Evolutionary conservation across 805 yeast species (phyloP).

Genomic region (Scheffersomyces stipitis): DNA sequence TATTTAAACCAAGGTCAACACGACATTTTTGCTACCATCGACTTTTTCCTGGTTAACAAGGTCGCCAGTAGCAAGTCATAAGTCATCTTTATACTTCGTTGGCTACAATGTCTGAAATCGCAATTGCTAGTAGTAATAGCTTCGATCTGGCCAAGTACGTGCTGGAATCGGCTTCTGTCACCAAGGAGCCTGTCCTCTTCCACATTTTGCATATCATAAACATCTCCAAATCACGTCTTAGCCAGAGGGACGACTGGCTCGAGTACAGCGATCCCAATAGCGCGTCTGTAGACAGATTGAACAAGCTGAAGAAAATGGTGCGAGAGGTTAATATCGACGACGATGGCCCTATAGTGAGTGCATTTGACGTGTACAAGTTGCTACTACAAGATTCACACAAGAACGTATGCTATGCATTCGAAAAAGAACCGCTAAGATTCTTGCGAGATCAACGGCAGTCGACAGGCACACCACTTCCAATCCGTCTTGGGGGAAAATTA

Average conservation of each 20-base stretch:
- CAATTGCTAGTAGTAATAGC: background rate
- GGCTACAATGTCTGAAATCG: background rate
- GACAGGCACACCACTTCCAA: constrained; percentile 29
- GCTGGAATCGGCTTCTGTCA: background rate
- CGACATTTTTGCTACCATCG: too few relatives aligned
- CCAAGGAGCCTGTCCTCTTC: constrained; percentile 35
- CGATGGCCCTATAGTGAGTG: constrained; percentile 1
- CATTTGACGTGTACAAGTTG: constrained; percentile 45
- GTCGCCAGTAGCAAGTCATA: too few relatives aligned
- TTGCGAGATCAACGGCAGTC: constrained; percentile 26
- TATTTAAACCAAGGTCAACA: too few relatives aligned
- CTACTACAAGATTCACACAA: constrained; percentile 56
- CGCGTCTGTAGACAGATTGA: constrained; percentile 59
- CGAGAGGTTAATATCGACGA: constrained; percentile 51
- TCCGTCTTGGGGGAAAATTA: constrained; percentile 54
- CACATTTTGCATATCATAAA: constrained; percentile 59
- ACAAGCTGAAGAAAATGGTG: constrained; percentile 34
- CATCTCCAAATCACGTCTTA: constrained; percentile 48
- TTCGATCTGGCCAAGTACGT: background rate
- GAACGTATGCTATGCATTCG: constrained; percentile 57
- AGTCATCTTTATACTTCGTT: too few relatives aligned
- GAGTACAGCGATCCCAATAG: constrained; percentile 54
- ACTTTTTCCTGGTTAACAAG: too few relatives aligned
- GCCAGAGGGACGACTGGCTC: constrained; percentile 56
- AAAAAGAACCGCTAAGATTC: constrained; percentile 52